These are phyloP conservation scores for Acacia confusa DNA, from an alignment of 306 rosid species.

Conservation along the genomic window DNA sequence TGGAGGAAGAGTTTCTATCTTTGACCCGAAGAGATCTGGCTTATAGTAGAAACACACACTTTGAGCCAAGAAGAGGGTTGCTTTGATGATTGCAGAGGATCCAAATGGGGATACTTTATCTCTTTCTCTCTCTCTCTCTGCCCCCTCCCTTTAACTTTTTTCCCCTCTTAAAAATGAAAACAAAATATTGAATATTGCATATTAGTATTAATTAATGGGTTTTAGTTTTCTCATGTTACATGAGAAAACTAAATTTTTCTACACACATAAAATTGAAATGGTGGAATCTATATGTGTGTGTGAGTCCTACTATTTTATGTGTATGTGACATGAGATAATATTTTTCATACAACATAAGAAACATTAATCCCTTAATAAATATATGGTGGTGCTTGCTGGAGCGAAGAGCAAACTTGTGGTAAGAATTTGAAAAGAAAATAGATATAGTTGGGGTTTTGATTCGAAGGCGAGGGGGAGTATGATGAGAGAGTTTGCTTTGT, in stretches of 20 bases:
- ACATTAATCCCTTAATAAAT: no score
- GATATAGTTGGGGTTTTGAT: not conserved
- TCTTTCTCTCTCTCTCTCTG: slow-evolving; percentile 14
- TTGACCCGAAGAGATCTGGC: slow-evolving; percentile 52
- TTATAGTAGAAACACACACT: slow-evolving; percentile 31
- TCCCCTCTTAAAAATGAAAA: slow-evolving; percentile 20
- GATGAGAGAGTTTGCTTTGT: slow-evolving; percentile 55
- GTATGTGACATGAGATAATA: no score
- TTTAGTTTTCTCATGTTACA: no score
- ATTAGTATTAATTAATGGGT: not conserved
- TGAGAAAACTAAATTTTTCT: no score
- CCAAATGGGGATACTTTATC: slow-evolving; percentile 29
- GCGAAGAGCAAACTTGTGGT: not conserved
- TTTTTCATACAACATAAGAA: no score
- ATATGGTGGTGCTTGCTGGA: slow-evolving; percentile 27
- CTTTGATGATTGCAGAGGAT: slow-evolving; percentile 50
- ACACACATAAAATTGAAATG: no score
- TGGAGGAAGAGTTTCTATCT: slow-evolving; percentile 45
- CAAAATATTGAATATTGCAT: slow-evolving; percentile 10
- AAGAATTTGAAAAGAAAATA: not conserved
- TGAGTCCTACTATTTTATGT: no score
- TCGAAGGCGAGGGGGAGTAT: slow-evolving; percentile 49
- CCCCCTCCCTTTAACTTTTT: slow-evolving; percentile 16
- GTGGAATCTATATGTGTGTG: no score
- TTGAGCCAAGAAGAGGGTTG: slow-evolving; percentile 40